Conservation (phyloP, 169 alveolate species). For the Prorocentrum cordatum region DNA sequence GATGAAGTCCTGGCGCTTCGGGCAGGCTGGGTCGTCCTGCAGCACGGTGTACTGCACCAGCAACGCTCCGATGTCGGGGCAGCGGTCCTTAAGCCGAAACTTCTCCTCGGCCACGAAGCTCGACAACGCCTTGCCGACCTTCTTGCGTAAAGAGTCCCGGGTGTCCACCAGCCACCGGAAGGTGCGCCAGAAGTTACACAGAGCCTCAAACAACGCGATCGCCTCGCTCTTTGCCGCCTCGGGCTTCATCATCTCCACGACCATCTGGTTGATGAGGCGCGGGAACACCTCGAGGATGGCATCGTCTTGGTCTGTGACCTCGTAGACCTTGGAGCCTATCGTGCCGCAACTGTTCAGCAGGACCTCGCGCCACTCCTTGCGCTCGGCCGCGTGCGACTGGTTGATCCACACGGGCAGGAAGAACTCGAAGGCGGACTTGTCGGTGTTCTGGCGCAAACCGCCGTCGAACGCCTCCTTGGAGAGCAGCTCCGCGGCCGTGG, state of each 20-base stretch:
- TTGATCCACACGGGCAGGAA: conserved; percentile 63
- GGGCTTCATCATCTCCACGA: conserved; percentile 50
- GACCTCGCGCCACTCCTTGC: not conserved
- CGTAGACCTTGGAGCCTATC: not conserved
- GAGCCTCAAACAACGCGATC: conserved; percentile 40
- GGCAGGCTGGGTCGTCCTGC: conserved; percentile 24
- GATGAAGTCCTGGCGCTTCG: not conserved
- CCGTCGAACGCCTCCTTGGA: conserved; percentile 48
- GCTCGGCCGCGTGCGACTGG: conserved; percentile 20
- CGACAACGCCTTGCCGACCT: not conserved
- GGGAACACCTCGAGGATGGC: conserved; percentile 42
- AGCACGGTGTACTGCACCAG: conserved; percentile 42
- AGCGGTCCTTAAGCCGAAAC: conserved; percentile 16
- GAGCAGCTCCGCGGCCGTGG: conserved; percentile 32
- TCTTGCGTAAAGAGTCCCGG: not conserved
- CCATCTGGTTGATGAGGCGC: conserved; percentile 38
- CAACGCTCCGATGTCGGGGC: conserved; percentile 12
- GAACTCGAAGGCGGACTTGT: conserved; percentile 44
- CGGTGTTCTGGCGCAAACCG: conserved; percentile 34
- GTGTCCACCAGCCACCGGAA: conserved; percentile 44
- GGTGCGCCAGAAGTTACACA: conserved; percentile 63
- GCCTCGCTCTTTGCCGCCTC: conserved; percentile 38
- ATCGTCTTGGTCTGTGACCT: not conserved
- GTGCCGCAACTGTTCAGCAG: not conserved
- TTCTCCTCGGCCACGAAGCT: conserved; percentile 9